Evolutionary conservation across 2,329 filamentous ascomycete genomes (phyloP), one percentile per base, ranked within the genome.

Genomic region (Byssothecium circinans): DNA sequence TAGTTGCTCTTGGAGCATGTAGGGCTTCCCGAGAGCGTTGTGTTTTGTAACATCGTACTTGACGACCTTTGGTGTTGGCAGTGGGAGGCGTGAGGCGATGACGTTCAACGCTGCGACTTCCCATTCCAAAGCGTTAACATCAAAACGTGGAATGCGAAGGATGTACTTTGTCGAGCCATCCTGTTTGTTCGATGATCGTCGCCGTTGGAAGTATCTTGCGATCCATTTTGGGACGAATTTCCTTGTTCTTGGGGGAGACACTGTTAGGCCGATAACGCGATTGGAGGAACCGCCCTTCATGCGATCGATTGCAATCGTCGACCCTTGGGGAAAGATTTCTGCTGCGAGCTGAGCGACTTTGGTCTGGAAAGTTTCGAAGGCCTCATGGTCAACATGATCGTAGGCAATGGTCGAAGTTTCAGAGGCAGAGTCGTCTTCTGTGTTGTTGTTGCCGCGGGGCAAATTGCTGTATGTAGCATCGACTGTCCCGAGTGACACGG

Each of bases 261-360:
- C 22, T 10, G 48, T 54, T 19, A 62, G 40, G n/a, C 45, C 49
- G 2, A 54, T 52, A n/a, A 65, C 50, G 1, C 58, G 53, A 36
- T 65, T 65, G 27, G 38, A 61, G 8, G 29, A 33, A 2, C 63
- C 63, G 3, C 62, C 62, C 19, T 47, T 34, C 27, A 62, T 37
- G 2, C 42, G 52, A 12, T 62, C 43, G n/a, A 66, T 47, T 1
- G n/a, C 17, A 23, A 47, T 41, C 1, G 38, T 29, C 29, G 8
- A 34, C 14, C 25, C 20, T 25, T 33, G 18, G 2, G 17, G 29
- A 14, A 30, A 48, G 38, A 14, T 12, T n/a, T 39, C 2, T 19
- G 17, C 5, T 18, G 36, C 50, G 8, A 56, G 39, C 8, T 40
- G 18, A 10, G 2, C 15, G 1, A 54, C 53, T 38, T 50, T 46